A percentile compares a stretch with the other conserved stretches of the same genome.
Evolutionary conservation across 352 stramenopile genomes (phyloP).

Genomic region (Pythium insidiosum): DNA sequence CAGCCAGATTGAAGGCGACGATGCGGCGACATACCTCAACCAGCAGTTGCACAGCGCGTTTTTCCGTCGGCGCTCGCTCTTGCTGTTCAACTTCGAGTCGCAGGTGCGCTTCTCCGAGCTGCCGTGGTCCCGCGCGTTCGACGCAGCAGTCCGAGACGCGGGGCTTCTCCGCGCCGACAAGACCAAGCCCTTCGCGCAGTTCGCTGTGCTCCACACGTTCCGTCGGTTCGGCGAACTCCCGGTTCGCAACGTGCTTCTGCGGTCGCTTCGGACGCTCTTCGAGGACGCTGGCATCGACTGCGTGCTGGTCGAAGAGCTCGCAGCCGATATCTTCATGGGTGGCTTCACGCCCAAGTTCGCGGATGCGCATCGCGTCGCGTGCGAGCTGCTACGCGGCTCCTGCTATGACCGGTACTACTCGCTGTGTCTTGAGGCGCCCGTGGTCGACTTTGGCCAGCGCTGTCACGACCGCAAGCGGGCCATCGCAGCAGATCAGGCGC

Average conservation of each 20-base stretch:
- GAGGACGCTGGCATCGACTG: neutral
- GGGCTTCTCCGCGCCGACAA: neutral
- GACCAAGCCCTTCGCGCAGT: conserved; percentile 1
- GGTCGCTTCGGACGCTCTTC: conserved; percentile 2
- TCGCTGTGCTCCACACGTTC: conserved; percentile 6
- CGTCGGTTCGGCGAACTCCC: conserved; percentile 3
- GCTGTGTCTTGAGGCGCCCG: neutral
- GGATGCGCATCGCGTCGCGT: neutral
- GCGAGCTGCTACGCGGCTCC: conserved; percentile 3
- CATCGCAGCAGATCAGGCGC: neutral
- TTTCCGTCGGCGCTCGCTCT: conserved; percentile 4
- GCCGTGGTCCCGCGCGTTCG: conserved; percentile 7
- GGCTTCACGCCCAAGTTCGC: conserved; percentile 10
- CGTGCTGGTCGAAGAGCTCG: conserved; percentile 10
- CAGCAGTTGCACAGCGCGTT: conserved; percentile 16
- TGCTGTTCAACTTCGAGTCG: conserved; percentile 12
- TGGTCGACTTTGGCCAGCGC: neutral
- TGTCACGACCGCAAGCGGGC: neutral
- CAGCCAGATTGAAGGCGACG: conserved; percentile 1
- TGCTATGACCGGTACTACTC: conserved; percentile 15
- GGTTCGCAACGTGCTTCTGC: conserved; percentile 3
- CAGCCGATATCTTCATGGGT: conserved; percentile 17
- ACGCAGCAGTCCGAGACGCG: too few relatives aligned
- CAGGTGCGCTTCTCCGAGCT: conserved; percentile 9
- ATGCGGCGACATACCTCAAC: conserved; percentile 7